Conservation (phyloP, 2,329 filamentous ascomycete species). For the Cercospora beticola region DNA sequence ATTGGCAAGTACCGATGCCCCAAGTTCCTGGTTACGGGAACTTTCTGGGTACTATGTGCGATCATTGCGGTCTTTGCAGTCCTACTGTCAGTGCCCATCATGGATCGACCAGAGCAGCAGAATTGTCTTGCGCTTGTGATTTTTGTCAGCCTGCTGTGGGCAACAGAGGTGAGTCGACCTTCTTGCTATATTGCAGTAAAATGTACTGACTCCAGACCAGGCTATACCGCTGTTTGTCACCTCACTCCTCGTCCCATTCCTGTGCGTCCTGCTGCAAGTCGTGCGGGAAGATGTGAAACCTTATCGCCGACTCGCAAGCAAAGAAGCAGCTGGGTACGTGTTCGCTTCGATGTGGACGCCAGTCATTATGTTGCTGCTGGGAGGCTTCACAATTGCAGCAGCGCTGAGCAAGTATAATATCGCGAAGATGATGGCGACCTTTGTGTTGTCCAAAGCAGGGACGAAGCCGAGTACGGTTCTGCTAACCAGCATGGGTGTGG, state of each 20-base stretch:
- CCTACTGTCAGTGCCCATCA: constrained; percentile 74
- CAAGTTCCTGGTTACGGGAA: constrained; percentile 77
- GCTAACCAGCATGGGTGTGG: constrained; percentile 97
- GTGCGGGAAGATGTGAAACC: constrained; percentile 74
- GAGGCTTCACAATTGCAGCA: constrained; percentile 92
- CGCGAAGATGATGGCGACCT: constrained; percentile 93
- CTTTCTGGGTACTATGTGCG: constrained; percentile 71
- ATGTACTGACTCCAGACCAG: constrained; percentile 46
- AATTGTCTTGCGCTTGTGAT: constrained; percentile 92
- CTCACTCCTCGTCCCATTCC: constrained; percentile 86
- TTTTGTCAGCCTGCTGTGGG: constrained; percentile 93
- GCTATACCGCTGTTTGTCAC: constrained; percentile 97
- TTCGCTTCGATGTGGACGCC: constrained; percentile 99
- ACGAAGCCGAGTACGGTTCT: constrained; percentile 86
- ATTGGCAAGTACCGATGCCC: constrained; percentile 75
- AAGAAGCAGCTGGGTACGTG: constrained; percentile 77
- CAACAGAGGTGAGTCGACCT: constrained; percentile 69
- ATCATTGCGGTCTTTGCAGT: constrained; percentile 72
- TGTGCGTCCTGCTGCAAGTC: constrained; percentile 82
- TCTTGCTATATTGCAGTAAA: not conserved
- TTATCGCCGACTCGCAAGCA: constrained; percentile 70
- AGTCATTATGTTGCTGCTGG: constrained; percentile 95
- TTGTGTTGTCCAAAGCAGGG: constrained; percentile 93
- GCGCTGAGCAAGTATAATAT: constrained; percentile 97
- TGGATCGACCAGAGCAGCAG: constrained; percentile 86